These are phyloP conservation scores for Holtermanniella nyarrowii DNA, from an alignment of 768 basidiomycete genomes.

Conservation along the genomic window DNA sequence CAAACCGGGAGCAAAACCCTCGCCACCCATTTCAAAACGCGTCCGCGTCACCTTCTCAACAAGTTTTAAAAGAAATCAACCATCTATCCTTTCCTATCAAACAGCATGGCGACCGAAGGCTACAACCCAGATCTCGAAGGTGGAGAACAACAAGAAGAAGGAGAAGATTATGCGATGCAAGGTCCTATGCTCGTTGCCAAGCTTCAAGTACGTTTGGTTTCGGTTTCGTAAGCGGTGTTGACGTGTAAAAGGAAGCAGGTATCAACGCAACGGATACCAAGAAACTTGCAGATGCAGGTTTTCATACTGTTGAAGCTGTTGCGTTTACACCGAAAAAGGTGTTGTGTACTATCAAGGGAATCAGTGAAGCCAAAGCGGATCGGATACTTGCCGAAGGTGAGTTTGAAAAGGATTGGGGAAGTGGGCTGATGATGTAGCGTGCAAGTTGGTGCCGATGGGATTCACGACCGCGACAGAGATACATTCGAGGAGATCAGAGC, in stretches of 20 bases:
- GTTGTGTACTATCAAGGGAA: constrained; percentile 83
- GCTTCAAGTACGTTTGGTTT: constrained; percentile 38
- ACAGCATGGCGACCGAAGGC: neutral
- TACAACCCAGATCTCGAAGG: neutral
- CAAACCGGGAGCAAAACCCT: too few species aligned
- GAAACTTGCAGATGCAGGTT: constrained; percentile 84
- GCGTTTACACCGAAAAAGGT: constrained; percentile 94
- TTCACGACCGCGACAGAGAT: constrained; percentile 98
- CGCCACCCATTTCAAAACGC: too few species aligned
- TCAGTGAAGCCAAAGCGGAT: constrained; percentile 93
- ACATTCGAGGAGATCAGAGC: constrained; percentile 84
- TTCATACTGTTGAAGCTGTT: constrained; percentile 88
- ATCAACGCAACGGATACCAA: constrained; percentile 84
- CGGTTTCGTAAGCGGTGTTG: neutral
- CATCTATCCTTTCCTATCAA: neutral
- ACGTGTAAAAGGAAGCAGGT: constrained; percentile 62
- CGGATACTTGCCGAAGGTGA: constrained; percentile 85
- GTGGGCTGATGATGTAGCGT: constrained; percentile 49
- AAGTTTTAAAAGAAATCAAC: neutral
- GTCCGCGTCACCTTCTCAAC: too few species aligned
- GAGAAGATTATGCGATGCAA: constrained; percentile 51
- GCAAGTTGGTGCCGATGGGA: constrained; percentile 91
- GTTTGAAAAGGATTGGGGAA: constrained; percentile 11
- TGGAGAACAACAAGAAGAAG: constrained; percentile 12
- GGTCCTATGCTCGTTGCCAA: constrained; percentile 80